These are phyloP conservation scores for Arachis hypogaea DNA, from an alignment of 306 rosid genomes.

Conservation along the genomic window DNA sequence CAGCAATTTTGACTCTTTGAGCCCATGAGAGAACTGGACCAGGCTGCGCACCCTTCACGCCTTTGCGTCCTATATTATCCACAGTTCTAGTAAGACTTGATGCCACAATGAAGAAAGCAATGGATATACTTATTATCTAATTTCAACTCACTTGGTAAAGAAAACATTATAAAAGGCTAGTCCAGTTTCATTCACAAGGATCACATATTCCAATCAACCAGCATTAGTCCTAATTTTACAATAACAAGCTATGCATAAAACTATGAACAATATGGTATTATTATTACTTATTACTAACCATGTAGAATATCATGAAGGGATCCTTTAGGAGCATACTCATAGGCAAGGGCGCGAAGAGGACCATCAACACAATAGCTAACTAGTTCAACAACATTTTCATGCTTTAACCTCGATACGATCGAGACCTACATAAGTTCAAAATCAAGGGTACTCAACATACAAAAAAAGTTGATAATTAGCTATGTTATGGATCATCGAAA, in stretches of 20 bases:
- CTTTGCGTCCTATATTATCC: constrained; percentile 61
- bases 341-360: constrained; percentile 71
- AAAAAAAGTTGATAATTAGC: not conserved
- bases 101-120: constrained; percentile 5
- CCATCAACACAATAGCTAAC: constrained; percentile 73
- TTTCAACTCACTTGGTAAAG: not conserved
- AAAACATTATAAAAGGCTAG: too few species aligned
- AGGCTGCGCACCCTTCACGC: constrained; percentile 75
- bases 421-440: constrained; percentile 55
- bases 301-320: constrained; percentile 83
- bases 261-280: not conserved
- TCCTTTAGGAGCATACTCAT: constrained; percentile 76
- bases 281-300: constrained; percentile 47
- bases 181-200: constrained; percentile 13
- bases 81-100: constrained; percentile 28
- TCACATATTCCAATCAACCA: constrained; percentile 16
- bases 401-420: constrained; percentile 77
- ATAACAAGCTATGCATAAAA: constrained; percentile 6
- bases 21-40: constrained; percentile 74
- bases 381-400: constrained; percentile 71
- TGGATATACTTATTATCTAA: not conserved
- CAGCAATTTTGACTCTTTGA: constrained; percentile 80
- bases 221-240: constrained; percentile 16
- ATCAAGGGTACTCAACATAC: constrained; percentile 12
- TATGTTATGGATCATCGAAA: too few species aligned